phyloP scores from a whole-genome alignment of 441 rosid genomes.

The Populus hybrid region DNA sequence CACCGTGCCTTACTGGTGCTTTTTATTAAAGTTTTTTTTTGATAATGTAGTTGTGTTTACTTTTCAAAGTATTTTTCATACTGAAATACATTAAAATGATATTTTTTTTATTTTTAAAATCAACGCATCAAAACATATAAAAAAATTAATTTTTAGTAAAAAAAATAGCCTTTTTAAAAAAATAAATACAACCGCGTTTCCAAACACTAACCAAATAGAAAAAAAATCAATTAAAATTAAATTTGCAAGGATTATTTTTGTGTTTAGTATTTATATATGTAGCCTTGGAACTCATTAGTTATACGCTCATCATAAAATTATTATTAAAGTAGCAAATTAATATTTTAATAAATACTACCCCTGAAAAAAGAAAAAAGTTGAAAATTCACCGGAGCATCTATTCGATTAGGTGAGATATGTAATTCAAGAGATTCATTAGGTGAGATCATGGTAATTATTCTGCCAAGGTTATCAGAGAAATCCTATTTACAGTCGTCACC shows the following conservation, averaged over 20 bases:
- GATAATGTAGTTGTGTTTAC: no score
- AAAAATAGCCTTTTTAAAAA: no score
- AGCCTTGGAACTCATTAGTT: not conserved
- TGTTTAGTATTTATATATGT: not conserved
- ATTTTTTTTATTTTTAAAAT: no score
- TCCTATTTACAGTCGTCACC: not conserved
- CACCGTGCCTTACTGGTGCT: no score
- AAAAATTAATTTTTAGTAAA: no score
- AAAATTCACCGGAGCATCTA: not conserved
- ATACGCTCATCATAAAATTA: not conserved
- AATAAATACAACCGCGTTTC: no score
- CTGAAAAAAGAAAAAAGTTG: no score
- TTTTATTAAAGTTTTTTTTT: no score
- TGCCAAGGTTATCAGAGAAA: not conserved
- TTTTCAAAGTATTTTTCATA: no score
- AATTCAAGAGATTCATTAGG: not conserved
- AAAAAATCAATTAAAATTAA: not conserved
- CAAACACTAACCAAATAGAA: no score
- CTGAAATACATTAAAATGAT: no score
- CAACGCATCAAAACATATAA: no score
- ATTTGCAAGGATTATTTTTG: not conserved
- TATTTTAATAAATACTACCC: not conserved
- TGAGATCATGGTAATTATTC: constrained; percentile 4
- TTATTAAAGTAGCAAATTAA: not conserved
- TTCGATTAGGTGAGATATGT: constrained; percentile 10